Conservation (phyloP, 345 rosid species). For the Bretschneidera sinensis region DNA sequence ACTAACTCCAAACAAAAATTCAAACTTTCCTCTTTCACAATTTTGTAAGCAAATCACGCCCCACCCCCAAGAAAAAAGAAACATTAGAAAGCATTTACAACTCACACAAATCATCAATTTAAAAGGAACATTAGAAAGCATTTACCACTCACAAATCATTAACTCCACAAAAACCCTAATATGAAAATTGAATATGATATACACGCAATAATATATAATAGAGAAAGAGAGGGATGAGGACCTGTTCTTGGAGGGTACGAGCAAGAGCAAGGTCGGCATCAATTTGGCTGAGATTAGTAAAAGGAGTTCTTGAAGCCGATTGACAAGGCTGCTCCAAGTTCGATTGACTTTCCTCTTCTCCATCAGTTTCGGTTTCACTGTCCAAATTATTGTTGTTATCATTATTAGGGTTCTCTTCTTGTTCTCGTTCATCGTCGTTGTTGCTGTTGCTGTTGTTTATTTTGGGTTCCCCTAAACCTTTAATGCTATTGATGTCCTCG, state of each 20-base stretch:
- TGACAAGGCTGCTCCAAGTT: slow-evolving; percentile 27
- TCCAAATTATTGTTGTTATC: slow-evolving; percentile 10
- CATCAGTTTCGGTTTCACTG: slow-evolving; percentile 4
- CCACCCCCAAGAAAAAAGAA: no score
- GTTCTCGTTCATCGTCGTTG: slow-evolving; percentile 20
- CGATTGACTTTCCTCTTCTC: slow-evolving; percentile 27
- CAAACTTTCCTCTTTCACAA: no score
- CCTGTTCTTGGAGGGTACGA: slow-evolving; percentile 91
- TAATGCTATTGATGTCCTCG: not conserved
- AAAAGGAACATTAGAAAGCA: no score
- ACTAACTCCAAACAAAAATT: no score
- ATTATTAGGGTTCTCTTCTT: slow-evolving; percentile 29
- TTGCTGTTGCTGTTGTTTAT: slow-evolving; percentile 20
- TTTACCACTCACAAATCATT: no score
- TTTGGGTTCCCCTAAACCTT: slow-evolving; percentile 5
- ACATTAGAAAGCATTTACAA: not conserved
- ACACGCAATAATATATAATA: not conserved
- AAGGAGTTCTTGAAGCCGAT: slow-evolving; percentile 63
- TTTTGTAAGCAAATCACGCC: no score
- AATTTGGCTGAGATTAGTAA: slow-evolving; percentile 70
- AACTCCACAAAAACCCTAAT: not conserved
- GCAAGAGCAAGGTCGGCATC: slow-evolving; percentile 97
- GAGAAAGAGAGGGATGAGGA: slow-evolving; percentile 13
- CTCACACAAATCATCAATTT: no score
- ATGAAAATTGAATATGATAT: no score